These are phyloP conservation scores for Arthrobotrys pseudoclavata DNA, from an alignment of 2,329 filamentous ascomycete genomes.

Conservation along the genomic window DNA sequence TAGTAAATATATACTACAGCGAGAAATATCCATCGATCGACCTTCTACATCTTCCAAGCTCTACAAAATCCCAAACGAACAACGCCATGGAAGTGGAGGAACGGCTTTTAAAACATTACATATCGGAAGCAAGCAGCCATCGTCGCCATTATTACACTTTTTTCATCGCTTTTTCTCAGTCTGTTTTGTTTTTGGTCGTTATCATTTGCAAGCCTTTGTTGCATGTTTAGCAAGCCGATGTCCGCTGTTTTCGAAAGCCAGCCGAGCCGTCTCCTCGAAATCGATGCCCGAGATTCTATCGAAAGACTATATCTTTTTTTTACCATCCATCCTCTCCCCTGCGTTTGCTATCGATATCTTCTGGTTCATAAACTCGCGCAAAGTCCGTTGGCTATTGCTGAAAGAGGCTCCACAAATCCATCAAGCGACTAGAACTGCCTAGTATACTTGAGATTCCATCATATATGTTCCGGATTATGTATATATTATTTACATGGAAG, in stretches of 20 bases:
- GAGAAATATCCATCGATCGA: conserved; percentile 37
- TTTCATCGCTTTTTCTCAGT: conserved; percentile 24
- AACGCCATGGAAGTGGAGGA: conserved; percentile 14
- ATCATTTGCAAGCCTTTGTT: conserved; percentile 37
- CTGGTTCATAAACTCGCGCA: neutral
- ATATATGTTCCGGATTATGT: conserved; percentile 49
- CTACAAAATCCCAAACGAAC: neutral
- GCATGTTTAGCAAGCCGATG: conserved; percentile 59
- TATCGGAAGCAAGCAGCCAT: conserved; percentile 13
- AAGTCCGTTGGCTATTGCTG: neutral
- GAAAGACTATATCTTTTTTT: conserved; percentile 24
- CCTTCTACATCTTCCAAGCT: conserved; percentile 31
- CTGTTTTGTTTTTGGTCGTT: neutral
- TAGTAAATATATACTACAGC: conserved; percentile 37
- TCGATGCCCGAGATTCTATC: conserved; percentile 38
- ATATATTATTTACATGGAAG: conserved; percentile 47
- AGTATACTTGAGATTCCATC: neutral
- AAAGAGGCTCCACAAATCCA: conserved; percentile 7
- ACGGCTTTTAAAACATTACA: conserved; percentile 7
- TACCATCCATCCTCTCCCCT: conserved; percentile 2
- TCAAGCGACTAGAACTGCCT: neutral
- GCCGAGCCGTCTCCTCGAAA: conserved; percentile 18
- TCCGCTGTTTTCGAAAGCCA: conserved; percentile 35
- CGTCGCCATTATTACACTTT: conserved; percentile 17
- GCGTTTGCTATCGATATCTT: conserved; percentile 3